Evolutionary conservation across 306 rosid species (phyloP).

Genomic region (Prinsepia uniflora): DNA sequence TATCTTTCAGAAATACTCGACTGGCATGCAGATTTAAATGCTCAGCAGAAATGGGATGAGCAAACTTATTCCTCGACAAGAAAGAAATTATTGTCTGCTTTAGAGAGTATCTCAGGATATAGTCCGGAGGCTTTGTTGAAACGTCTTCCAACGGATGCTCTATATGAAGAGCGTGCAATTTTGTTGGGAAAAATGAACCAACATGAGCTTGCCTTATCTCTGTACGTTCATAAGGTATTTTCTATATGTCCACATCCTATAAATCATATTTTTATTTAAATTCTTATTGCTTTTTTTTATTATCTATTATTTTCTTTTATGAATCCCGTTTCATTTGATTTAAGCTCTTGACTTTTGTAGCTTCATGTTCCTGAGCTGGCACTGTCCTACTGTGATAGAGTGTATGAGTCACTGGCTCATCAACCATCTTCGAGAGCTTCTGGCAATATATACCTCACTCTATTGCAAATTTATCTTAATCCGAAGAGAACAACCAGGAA

Average conservation of each 20-base stretch:
- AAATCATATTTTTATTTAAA: background rate
- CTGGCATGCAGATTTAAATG: conserved; percentile 70
- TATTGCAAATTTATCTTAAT: conserved; percentile 87
- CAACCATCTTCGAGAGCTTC: conserved; percentile 63
- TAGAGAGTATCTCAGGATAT: conserved; percentile 81
- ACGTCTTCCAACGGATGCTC: conserved; percentile 80
- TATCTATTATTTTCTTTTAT: conserved; percentile 13
- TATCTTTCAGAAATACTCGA: conserved; percentile 93
- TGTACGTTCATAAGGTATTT: conserved; percentile 88
- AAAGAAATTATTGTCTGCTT: conserved; percentile 79
- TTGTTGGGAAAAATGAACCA: conserved; percentile 93
- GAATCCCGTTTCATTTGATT: conserved; percentile 20
- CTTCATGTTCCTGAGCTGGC: conserved; percentile 87
- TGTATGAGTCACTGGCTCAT: conserved; percentile 51
- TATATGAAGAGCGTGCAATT: conserved; percentile 91
- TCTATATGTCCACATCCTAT: conserved; percentile 1
- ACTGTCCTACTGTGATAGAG: conserved; percentile 84
- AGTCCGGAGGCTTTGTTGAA: conserved; percentile 76
- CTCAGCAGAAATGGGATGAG: conserved; percentile 86
- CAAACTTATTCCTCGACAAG: conserved; percentile 70
- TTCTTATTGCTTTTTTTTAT: conserved; percentile 8
- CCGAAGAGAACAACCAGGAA: conserved; percentile 68
- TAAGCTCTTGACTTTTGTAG: conserved; percentile 42
- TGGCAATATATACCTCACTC: conserved; percentile 80
- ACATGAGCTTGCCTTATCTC: conserved; percentile 89